phyloP scores from a whole-genome alignment of 2,329 filamentous ascomycete species.

The Aspergillus pseudoglaucus region DNA sequence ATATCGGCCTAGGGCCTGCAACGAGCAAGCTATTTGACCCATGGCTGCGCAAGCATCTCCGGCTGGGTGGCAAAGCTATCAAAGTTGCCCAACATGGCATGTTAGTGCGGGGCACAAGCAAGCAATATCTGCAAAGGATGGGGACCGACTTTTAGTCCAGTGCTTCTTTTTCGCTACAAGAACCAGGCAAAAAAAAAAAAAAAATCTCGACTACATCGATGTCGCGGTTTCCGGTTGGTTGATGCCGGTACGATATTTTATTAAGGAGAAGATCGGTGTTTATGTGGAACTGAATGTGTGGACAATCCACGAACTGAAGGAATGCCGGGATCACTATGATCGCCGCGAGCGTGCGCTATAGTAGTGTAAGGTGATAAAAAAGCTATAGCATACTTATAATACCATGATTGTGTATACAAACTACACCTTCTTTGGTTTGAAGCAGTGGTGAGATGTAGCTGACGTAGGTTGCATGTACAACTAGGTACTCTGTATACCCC shows the following conservation, averaged over 20 bases:
- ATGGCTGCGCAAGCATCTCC: slow-evolving; percentile 4
- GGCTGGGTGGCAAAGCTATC: neutral
- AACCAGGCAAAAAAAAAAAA: neutral
- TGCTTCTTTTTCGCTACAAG: neutral
- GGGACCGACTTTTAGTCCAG: neutral
- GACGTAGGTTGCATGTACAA: no score
- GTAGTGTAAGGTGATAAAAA: no score
- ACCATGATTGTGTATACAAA: no score
- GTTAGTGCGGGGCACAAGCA: neutral
- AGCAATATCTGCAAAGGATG: neutral
- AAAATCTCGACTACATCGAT: neutral
- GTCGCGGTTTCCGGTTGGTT: neutral
- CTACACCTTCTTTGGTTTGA: no score
- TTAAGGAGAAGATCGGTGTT: neutral
- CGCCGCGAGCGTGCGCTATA: no score
- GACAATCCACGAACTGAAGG: neutral
- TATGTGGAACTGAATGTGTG: slow-evolving; percentile 1
- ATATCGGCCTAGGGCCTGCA: neutral
- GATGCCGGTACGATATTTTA: neutral
- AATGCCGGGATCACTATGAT: no score
- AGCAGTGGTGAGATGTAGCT: no score
- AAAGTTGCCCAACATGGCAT: slow-evolving; percentile 1
- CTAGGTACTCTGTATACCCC: no score
- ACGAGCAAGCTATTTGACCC: neutral
- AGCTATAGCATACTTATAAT: no score